Conservation (phyloP, 768 basidiomycete genomes). For the Hericium coralloides region DNA sequence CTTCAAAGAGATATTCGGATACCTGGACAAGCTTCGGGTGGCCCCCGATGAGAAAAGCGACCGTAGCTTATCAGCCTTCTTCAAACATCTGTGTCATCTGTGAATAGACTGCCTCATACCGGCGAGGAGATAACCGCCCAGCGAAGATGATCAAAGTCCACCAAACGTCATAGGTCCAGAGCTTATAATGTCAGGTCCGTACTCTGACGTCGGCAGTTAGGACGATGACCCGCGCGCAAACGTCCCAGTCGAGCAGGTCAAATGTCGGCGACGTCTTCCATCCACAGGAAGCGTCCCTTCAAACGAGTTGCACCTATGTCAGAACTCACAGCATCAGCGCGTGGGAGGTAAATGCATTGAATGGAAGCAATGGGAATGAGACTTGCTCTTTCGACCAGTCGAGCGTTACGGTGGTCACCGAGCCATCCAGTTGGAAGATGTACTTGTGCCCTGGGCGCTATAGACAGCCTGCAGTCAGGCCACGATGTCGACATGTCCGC, state of each 20-base stretch:
- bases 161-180: background rate
- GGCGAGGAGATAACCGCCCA: constrained; percentile 37
- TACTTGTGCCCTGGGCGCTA: constrained; percentile 25
- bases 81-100: constrained; percentile 30
- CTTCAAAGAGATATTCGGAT: constrained; percentile 13
- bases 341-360: background rate
- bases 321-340: background rate
- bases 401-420: constrained; percentile 34
- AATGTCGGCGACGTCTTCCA: constrained; percentile 29
- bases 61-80: constrained; percentile 38
- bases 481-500: constrained; percentile 1
- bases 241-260: constrained; percentile 40
- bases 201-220: constrained; percentile 47
- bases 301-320: constrained; percentile 39
- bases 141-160: background rate
- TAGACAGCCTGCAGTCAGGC: no score
- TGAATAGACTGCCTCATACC: constrained; percentile 36
- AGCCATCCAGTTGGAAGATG: constrained; percentile 32
- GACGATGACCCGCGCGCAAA: constrained; percentile 41
- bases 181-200: constrained; percentile 42
- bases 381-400: constrained; percentile 41
- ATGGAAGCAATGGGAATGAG: background rate
- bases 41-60: no score
- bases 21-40: no score
- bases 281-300: constrained; percentile 26